phyloP scores from a whole-genome alignment of 1,139 yeast genomes.

The Geotrichum klebahnii region DNA sequence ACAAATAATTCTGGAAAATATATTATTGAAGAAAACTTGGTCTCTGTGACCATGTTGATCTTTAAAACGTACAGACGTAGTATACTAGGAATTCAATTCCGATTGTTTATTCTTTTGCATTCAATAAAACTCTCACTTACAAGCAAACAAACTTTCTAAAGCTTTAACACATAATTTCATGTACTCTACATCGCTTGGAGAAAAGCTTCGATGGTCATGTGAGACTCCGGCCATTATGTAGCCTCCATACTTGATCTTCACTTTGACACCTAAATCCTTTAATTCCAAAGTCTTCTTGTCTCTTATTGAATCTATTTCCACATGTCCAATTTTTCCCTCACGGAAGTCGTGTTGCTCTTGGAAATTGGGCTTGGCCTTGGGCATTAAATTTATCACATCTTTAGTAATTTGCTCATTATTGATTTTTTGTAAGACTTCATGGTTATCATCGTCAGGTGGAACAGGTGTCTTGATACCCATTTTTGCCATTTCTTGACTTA shows the following conservation, averaged over 20 bases:
- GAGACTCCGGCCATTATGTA: conserved; percentile 53
- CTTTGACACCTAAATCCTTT: conserved; percentile 28
- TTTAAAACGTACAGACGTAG: not conserved
- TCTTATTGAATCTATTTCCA: too few species aligned
- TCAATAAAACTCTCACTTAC: not conserved
- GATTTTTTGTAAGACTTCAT: not conserved
- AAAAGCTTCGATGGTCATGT: conserved; percentile 38
- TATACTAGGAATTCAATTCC: too few species aligned
- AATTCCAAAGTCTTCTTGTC: not conserved
- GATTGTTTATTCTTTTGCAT: not conserved
- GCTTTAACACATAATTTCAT: conserved; percentile 40
- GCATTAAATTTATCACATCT: too few species aligned
- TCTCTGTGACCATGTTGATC: not conserved
- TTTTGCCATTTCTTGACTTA: not conserved
- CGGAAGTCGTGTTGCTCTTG: too few species aligned
- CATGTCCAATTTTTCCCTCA: too few species aligned
- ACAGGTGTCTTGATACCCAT: not conserved
- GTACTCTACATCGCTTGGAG: conserved; percentile 47
- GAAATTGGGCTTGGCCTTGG: too few species aligned
- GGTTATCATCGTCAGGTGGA: conserved; percentile 8
- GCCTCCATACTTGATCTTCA: conserved; percentile 55
- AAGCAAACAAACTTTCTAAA: conserved; percentile 31
- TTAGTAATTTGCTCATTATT: not conserved
- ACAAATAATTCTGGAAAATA: not conserved
- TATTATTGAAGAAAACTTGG: not conserved